Evolutionary conservation across 2,329 filamentous ascomycete genomes (phyloP), one percentile per base, ranked within the genome.

Genomic region (Dothistroma septosporum): DNA sequence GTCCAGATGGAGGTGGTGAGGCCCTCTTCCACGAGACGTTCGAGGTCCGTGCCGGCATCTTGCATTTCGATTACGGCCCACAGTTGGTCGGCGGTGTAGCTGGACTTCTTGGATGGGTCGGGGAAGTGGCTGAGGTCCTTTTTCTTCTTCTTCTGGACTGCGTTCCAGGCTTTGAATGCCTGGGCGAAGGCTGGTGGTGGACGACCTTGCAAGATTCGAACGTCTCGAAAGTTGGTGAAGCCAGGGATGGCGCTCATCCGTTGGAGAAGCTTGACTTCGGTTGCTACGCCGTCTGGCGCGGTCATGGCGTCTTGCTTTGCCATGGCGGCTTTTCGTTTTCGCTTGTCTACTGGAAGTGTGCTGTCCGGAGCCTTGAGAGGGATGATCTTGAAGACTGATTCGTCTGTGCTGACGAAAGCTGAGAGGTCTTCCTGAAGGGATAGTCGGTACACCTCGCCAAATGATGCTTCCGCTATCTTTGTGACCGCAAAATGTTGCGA

Each of bases 21-120:
- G 37, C 74, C 75, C 32, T 73, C 71, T 37, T 71, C 69, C 19
- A 73, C 62, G 8, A 72, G 53, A 6, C 63, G 65, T 58, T 83
- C 81, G 37, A 86, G 75, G 66, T 87, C 84, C 21, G 75, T 80
- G 2, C 85, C 85, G 0, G 85, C 85, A 68, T 87, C 83, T 67
- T 85, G 81, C 85, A 88, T 87, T 66, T 88, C 85, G 12, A 87
- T 76, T 14, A 87, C 80, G 0, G 83, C 83, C 84, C 85, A 88
- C 2, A 87, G 74, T 68, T 87, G 84, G 4, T 79, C 76, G 46
- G 82, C 78, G 0, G 78, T 75, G 62, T 85, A 86, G 44, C 78
- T 80, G 21, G 75, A 73, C 60, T 82, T 82, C 63, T 78, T 82
- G 7, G 77, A 76, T 4, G 83, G 84, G 62, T 86, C 83, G 0